phyloP scores from a whole-genome alignment of 305 asterid genomes.

The Fraxinus greggii region DNA sequence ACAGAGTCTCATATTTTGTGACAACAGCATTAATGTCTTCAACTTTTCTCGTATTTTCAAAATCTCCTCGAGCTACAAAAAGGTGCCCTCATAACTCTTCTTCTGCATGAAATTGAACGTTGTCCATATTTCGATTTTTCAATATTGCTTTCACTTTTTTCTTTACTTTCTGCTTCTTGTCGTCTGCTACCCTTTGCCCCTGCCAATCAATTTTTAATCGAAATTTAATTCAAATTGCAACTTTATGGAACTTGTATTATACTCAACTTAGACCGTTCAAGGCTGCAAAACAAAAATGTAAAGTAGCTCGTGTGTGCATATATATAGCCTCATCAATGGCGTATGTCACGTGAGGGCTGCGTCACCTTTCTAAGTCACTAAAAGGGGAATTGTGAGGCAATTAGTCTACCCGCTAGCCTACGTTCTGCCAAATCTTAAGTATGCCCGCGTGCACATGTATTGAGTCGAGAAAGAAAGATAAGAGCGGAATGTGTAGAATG shows the following conservation, averaged over 20 bases:
- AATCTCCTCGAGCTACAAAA: constrained; percentile 46
- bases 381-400: not conserved
- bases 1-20: constrained; percentile 21
- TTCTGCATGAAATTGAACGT: constrained; percentile 20
- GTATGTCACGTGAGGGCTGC: not conserved
- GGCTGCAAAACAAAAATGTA: too few relatives aligned
- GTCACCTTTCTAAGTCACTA: not conserved
- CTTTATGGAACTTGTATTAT: not conserved
- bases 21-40: not conserved
- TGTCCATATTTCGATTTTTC: not conserved
- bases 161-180: constrained; percentile 14
- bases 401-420: not conserved
- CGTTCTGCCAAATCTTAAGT: not conserved
- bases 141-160: not conserved
- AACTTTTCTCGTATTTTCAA: constrained; percentile 29
- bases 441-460: not conserved
- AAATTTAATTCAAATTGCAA: not conserved
- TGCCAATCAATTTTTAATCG: not conserved
- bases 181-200: not conserved
- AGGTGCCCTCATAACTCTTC: constrained; percentile 18
- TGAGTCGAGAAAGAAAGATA: not conserved
- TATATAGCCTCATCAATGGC: not conserved
- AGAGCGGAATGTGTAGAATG: not conserved
- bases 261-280: too few relatives aligned
- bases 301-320: not conserved